Evolutionary conservation across 2,329 filamentous ascomycete genomes (phyloP).

Genomic region (Elsinoe batatas): DNA sequence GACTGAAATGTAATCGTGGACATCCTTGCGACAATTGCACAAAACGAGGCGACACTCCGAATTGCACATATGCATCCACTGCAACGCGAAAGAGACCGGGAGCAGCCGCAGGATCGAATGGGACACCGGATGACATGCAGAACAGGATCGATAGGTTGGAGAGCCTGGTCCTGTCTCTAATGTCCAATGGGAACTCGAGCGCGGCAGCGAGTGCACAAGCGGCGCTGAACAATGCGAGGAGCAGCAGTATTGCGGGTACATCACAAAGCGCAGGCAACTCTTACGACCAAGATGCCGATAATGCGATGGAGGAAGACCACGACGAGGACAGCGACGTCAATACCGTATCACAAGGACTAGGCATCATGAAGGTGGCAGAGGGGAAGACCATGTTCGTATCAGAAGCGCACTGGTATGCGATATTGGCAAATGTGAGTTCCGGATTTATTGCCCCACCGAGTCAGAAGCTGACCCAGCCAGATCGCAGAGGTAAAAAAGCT

Average conservation of each 20-base stretch:
- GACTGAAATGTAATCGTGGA: conserved; percentile 84
- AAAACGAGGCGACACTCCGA: conserved; percentile 69
- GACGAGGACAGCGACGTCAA: conserved; percentile 51
- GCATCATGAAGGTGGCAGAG: conserved; percentile 44
- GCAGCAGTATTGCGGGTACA: conserved; percentile 24
- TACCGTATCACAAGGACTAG: conserved; percentile 40
- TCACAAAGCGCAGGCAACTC: conserved; percentile 23
- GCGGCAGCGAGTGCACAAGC: conserved; percentile 48
- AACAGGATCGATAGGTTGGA: conserved; percentile 94
- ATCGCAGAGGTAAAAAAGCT: conserved; percentile 92
- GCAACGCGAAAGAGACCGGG: conserved; percentile 61
- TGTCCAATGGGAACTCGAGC: conserved; percentile 72
- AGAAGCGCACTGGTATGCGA: conserved; percentile 44
- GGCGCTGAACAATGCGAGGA: conserved; percentile 38
- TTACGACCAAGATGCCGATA: conserved; percentile 41
- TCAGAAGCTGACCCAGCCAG: conserved; percentile 28
- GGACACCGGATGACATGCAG: conserved; percentile 89
- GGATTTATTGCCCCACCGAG: too few species aligned
- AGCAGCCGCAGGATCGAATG: conserved; percentile 26
- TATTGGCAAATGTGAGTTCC: conserved; percentile 40
- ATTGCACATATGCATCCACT: conserved; percentile 71
- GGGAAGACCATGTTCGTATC: conserved; percentile 40
- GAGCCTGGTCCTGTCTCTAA: conserved; percentile 80
- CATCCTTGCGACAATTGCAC: conserved; percentile 91
- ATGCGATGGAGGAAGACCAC: conserved; percentile 44